Evolutionary conservation across 1,139 yeast species (phyloP).

Genomic region (Saccharomyces hybrid): DNA sequence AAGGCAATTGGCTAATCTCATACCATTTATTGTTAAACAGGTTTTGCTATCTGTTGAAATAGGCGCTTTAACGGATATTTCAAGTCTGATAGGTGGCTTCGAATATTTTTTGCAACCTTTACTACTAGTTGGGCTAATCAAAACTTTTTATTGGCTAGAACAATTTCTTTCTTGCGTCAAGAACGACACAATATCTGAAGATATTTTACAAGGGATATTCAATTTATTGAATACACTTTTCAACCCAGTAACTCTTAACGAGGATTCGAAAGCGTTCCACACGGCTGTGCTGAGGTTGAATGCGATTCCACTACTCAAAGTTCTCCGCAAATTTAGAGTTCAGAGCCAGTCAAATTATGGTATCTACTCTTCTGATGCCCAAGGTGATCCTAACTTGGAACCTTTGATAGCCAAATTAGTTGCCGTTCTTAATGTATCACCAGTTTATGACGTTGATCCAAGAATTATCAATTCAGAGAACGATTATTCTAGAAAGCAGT

Average conservation of each 20-base stretch:
- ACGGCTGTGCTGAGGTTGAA: slow-evolving; percentile 24
- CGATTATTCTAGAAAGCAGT: slow-evolving; percentile 25
- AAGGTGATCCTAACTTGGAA: slow-evolving; percentile 24
- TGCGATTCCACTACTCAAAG: slow-evolving; percentile 22
- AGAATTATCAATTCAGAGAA: slow-evolving; percentile 18
- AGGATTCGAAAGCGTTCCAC: slow-evolving; percentile 28
- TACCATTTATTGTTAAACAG: slow-evolving; percentile 70
- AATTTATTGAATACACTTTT: slow-evolving; percentile 21
- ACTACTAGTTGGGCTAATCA: slow-evolving; percentile 27
- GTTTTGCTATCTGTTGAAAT: slow-evolving; percentile 54
- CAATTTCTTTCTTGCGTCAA: slow-evolving; percentile 21
- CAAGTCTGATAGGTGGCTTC: slow-evolving; percentile 42
- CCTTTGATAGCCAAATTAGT: slow-evolving; percentile 21
- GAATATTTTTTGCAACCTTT: slow-evolving; percentile 62
- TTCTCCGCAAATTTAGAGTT: slow-evolving; percentile 19
- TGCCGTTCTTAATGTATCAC: slow-evolving; percentile 20
- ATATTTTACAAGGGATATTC: slow-evolving; percentile 20
- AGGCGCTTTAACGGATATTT: slow-evolving; percentile 40
- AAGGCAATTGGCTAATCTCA: slow-evolving; percentile 57
- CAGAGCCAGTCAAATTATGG: slow-evolving; percentile 26
- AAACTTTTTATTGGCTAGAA: slow-evolving; percentile 28
- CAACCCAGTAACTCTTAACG: slow-evolving; percentile 25
- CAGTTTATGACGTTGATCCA: slow-evolving; percentile 27
- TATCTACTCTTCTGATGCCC: slow-evolving; percentile 27
- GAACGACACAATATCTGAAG: slow-evolving; percentile 14